phyloP scores from a whole-genome alignment of 2,329 filamentous ascomycete species.

The Talaromyces piceae region DNA sequence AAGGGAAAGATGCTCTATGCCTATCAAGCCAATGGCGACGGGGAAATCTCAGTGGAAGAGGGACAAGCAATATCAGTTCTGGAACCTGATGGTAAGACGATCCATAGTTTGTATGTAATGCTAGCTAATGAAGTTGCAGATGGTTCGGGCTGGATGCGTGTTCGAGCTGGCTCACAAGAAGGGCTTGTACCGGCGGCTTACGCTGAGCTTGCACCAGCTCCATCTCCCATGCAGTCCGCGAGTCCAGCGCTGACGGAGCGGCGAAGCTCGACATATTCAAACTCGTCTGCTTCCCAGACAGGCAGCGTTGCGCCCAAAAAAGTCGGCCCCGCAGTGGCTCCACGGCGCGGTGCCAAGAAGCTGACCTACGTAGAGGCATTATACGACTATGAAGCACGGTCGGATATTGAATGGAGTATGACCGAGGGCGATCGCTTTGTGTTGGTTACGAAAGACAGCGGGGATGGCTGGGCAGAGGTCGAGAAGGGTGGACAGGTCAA shows the following conservation, averaged over 20 bases:
- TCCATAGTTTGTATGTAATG: neutral
- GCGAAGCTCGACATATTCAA: slow-evolving; percentile 70
- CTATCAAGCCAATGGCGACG: slow-evolving; percentile 73
- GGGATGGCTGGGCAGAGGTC: slow-evolving; percentile 95
- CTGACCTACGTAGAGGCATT: slow-evolving; percentile 86
- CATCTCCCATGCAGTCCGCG: slow-evolving; percentile 25
- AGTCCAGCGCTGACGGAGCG: slow-evolving; percentile 40
- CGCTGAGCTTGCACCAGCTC: slow-evolving; percentile 57
- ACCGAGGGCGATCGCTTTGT: slow-evolving; percentile 85
- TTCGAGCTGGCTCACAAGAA: slow-evolving; percentile 63
- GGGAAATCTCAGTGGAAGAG: slow-evolving; percentile 73
- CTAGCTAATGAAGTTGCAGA: slow-evolving; percentile 46
- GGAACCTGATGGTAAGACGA: slow-evolving; percentile 76
- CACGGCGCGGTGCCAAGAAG: slow-evolving; percentile 85
- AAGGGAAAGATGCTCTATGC: slow-evolving; percentile 83
- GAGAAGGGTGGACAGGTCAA: slow-evolving; percentile 80
- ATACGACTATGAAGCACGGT: slow-evolving; percentile 84
- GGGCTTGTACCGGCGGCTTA: slow-evolving; percentile 86
- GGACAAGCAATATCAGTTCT: slow-evolving; percentile 70
- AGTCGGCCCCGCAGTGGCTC: slow-evolving; percentile 86
- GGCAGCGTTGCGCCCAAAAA: slow-evolving; percentile 59
- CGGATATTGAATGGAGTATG: slow-evolving; percentile 85
- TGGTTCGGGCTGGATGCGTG: slow-evolving; percentile 84
- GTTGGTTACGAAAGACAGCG: slow-evolving; percentile 75
- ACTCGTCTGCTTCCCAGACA: slow-evolving; percentile 61